A percentile compares a stretch with the other conserved stretches of the same genome.
Evolutionary conservation across 2,329 filamentous ascomycete species (phyloP).

Genomic region (Colletotrichum euphorbiae): DNA sequence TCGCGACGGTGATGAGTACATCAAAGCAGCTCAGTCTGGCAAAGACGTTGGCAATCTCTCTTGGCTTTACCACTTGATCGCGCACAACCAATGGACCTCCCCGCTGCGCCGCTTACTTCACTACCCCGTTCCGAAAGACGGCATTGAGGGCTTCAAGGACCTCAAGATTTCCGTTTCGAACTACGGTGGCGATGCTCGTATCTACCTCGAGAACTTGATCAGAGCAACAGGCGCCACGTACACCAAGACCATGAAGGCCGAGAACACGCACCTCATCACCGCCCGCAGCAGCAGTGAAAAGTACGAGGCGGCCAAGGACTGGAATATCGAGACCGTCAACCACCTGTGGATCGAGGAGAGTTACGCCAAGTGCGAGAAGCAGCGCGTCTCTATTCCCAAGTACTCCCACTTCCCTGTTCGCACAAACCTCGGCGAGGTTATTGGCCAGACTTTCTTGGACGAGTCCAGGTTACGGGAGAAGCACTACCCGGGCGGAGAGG

Average conservation of each 20-base stretch:
- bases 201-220: conserved; percentile 93
- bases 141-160: conserved; percentile 82
- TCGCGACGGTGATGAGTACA: conserved; percentile 83
- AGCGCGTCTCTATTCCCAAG: conserved; percentile 76
- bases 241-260: conserved; percentile 93
- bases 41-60: conserved; percentile 92
- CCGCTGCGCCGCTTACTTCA: conserved; percentile 86
- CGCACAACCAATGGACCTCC: conserved; percentile 88
- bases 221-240: conserved; percentile 86
- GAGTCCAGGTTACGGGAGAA: conserved; percentile 68
- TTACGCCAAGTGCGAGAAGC: conserved; percentile 87
- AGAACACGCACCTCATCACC: conserved; percentile 96
- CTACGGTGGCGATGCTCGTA: conserved; percentile 92
- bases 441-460: conserved; percentile 89
- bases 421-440: conserved; percentile 92
- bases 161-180: conserved; percentile 92
- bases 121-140: conserved; percentile 83
- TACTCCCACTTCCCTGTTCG: conserved; percentile 89
- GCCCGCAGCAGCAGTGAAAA: conserved; percentile 93
- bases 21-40: conserved; percentile 77
- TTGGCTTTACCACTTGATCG: conserved; percentile 94
- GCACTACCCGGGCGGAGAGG: conserved; percentile 74
- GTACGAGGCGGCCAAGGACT: conserved; percentile 90
- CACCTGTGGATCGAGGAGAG: conserved; percentile 98
- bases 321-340: conserved; percentile 90